Conservation (phyloP, 2,329 filamentous ascomycete genomes). For the Hypoxylon rubiginosum region DNA sequence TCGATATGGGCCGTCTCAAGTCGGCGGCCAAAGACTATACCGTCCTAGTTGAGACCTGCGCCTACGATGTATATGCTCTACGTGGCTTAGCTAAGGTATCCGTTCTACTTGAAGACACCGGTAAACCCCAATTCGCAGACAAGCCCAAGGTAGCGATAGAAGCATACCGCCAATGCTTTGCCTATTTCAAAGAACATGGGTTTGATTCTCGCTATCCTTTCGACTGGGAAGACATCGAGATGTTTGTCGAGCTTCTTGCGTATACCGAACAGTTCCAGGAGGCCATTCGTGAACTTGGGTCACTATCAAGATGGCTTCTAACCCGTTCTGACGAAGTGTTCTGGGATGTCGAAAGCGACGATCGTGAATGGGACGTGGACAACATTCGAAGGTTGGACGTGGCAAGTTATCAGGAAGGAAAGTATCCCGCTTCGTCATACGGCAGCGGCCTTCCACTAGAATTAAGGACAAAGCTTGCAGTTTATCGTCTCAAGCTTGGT, state of each 20-base stretch:
- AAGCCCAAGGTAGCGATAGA: constrained; percentile 56
- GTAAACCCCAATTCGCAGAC: constrained; percentile 58
- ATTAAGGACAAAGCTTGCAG: constrained; percentile 84
- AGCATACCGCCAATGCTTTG: constrained; percentile 64
- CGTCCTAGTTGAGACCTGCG: constrained; percentile 64
- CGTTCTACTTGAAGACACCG: constrained; percentile 61
- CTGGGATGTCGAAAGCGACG: constrained; percentile 83
- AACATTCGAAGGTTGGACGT: constrained; percentile 76
- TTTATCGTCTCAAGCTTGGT: constrained; percentile 82
- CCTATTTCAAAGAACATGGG: constrained; percentile 55
- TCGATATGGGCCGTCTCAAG: constrained; percentile 67
- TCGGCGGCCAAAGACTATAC: constrained; percentile 70
- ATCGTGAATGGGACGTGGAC: constrained; percentile 88
- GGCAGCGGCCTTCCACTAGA: constrained; percentile 83
- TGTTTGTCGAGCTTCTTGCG: constrained; percentile 85
- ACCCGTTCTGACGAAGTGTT: constrained; percentile 79
- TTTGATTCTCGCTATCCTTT: constrained; percentile 56
- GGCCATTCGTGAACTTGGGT: constrained; percentile 78
- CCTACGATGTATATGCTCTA: constrained; percentile 67
- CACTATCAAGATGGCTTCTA: constrained; percentile 83
- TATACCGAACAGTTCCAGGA: constrained; percentile 72
- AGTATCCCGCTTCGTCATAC: constrained; percentile 71
- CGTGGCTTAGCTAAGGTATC: constrained; percentile 70
- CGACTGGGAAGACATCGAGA: constrained; percentile 85
- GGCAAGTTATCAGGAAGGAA: constrained; percentile 69